Evolutionary conservation across 768 basidiomycete species (phyloP), one percentile per base, ranked within the genome.

Genomic region (Hygrocybe coccinea): DNA sequence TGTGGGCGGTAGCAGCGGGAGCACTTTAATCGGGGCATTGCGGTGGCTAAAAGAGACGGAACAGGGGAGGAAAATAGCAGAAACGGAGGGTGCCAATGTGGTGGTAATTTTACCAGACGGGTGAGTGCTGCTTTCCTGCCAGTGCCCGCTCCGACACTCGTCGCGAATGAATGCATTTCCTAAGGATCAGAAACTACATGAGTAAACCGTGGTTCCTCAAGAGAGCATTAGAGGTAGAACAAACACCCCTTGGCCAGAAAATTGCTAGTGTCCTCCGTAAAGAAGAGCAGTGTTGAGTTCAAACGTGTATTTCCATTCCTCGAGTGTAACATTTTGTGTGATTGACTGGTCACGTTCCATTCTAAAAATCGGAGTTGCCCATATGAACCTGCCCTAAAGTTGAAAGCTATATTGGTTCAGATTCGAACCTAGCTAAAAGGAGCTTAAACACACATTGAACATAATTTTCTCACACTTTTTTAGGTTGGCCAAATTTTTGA

Each of bases 1-100:
- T 2, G 88, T 97, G 3, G 97, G 97, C 7, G 97, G 97, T 2
- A 94, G 91, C 65, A 90, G 88, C 60, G 97, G 97, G 0, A 91
- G 89, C 66, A 84, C 87, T 0, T 73, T 98, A 37, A 79, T 83
- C 22, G 92, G 89, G 43, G 81, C 90, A 3, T 64, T 97, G 39
- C 67, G 78, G 50, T 97, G 89, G 85, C 73, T 98, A 54, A 84
- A 80, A 59, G 53, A 50, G 62, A 85, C 79, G 5, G 80, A 81
- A 5, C 81, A 80, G 45, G 95, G 95, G 0, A 70, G 74, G 62
- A 65, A 71, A 25, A 70, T 89, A 9, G 86, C 86, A 0, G 73
- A 83, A 56, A 83, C 82, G 0, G 76, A 80, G 45, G 93, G 89
- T 11, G 76, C 77, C 69, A 99, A 98, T 64, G 91, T 97, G 6